Evolutionary conservation across 495 filamentous ascomycete species (phyloP).

Genomic region (Podospora fimiseda): DNA sequence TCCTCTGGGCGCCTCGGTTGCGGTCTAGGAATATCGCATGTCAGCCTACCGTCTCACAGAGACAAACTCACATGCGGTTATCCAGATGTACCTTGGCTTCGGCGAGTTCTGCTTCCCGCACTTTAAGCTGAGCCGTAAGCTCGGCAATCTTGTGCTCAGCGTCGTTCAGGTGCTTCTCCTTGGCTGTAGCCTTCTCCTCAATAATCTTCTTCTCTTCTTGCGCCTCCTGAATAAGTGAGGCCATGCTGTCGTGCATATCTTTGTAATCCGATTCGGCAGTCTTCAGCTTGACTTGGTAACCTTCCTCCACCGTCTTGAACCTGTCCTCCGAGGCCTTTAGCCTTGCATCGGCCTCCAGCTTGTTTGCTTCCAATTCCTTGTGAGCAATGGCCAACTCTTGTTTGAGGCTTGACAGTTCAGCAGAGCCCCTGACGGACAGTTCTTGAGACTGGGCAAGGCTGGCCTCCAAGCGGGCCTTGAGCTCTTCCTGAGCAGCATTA

Average conservation of each 20-base stretch:
- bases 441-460: constrained; percentile 24
- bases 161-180: constrained; percentile 14
- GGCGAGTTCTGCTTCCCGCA: constrained; percentile 49
- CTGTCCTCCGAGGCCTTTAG: constrained; percentile 39
- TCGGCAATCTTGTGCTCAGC: constrained; percentile 39
- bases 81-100: constrained; percentile 41
- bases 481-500: constrained; percentile 14
- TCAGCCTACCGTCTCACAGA: neutral
- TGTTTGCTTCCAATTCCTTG: constrained; percentile 42
- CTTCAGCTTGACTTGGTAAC: constrained; percentile 46
- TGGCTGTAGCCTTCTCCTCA: constrained; percentile 25
- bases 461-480: constrained; percentile 35
- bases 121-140: constrained; percentile 41
- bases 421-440: constrained; percentile 25
- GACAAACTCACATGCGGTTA: neutral
- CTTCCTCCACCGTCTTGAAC: constrained; percentile 43
- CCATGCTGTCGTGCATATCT: constrained; percentile 51
- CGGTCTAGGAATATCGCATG: constrained; percentile 18
- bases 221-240: constrained; percentile 43
- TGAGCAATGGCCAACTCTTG: constrained; percentile 35
- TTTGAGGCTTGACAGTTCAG: constrained; percentile 28
- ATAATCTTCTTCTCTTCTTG: constrained; percentile 33
- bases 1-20: constrained; percentile 30
- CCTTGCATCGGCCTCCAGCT: constrained; percentile 35
- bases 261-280: constrained; percentile 48